A percentile compares a stretch with the other conserved stretches of the same genome.
These are phyloP conservation scores for Westerdykella ornata DNA, from an alignment of 2,329 filamentous ascomycete genomes.

Conservation along the genomic window DNA sequence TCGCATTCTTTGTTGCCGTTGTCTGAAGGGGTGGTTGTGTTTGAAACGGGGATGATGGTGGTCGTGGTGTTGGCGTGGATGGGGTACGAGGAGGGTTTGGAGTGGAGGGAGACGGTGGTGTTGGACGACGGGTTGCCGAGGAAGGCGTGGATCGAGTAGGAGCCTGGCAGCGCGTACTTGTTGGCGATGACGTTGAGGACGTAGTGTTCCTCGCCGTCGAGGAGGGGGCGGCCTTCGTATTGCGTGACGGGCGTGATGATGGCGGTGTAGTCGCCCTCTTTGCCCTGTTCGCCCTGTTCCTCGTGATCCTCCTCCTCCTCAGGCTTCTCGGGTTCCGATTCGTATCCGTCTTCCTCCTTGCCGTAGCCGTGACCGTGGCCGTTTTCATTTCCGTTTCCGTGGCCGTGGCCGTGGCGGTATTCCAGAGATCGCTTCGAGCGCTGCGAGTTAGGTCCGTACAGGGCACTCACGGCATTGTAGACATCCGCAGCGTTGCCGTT, in stretches of 20 bases:
- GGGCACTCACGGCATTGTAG: conserved; percentile 20
- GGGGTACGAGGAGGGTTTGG: conserved; percentile 13
- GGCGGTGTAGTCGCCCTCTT: too few relatives aligned
- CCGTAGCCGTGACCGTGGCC: conserved; percentile 16
- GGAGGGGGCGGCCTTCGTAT: conserved; percentile 28
- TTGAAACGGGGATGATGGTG: conserved; percentile 10
- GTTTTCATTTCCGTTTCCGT: background rate
- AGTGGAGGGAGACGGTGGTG: conserved; percentile 22
- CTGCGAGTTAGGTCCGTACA: conserved; percentile 39
- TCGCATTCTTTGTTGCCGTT: conserved; percentile 17
- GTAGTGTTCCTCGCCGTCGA: conserved; percentile 33
- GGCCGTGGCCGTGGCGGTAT: background rate
- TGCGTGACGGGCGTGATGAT: conserved; percentile 13
- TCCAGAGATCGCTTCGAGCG: conserved; percentile 15
- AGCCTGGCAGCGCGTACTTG: conserved; percentile 32
- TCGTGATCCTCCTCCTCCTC: background rate
- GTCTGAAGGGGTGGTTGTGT: conserved; percentile 15
- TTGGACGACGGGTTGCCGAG: conserved; percentile 20
- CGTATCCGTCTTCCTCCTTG: conserved; percentile 13
- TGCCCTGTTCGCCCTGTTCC: conserved; percentile 10
- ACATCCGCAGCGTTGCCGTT: conserved; percentile 18
- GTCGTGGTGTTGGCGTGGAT: conserved; percentile 9
- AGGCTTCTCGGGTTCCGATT: background rate
- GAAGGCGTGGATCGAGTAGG: conserved; percentile 35
- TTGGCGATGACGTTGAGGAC: conserved; percentile 28